Evolutionary conservation across 2,329 filamentous ascomycete genomes (phyloP).

Genomic region (Setomelanomma holmii): DNA sequence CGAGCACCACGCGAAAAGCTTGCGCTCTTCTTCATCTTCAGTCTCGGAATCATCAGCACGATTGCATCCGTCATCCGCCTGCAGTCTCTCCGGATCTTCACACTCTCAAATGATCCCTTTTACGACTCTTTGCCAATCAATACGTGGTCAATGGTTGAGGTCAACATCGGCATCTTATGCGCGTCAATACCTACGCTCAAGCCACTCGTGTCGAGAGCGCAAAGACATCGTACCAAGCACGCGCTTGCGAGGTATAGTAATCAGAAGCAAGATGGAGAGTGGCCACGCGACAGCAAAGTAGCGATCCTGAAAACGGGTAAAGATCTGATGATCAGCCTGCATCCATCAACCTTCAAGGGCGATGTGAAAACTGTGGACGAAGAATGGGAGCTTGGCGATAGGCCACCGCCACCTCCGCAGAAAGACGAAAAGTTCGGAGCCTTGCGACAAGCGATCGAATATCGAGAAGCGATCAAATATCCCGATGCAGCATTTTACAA

Average conservation of each 20-base stretch:
- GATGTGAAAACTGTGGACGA: conserved; percentile 10
- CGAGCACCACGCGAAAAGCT: conserved; percentile 83
- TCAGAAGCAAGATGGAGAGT: conserved; percentile 1
- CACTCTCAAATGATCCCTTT: conserved; percentile 56
- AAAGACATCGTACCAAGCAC: conserved; percentile 23
- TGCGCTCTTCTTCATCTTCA: conserved; percentile 82
- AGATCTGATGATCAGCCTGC: conserved; percentile 20
- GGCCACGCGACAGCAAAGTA: conserved; percentile 7
- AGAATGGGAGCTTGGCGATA: conserved; percentile 13
- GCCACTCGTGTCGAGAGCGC: conserved; percentile 61
- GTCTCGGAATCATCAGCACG: conserved; percentile 85
- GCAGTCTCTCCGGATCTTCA: conserved; percentile 47
- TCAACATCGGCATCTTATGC: conserved; percentile 88
- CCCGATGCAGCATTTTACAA: conserved; percentile 14
- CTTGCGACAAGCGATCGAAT: neutral
- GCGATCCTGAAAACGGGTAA: conserved; percentile 16
- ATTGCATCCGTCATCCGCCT: conserved; percentile 75
- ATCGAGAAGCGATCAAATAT: conserved; percentile 3
- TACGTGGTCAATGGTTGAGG: conserved; percentile 91
- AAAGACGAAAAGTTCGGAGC: conserved; percentile 19
- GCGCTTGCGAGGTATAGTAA: conserved; percentile 9
- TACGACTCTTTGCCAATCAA: conserved; percentile 80
- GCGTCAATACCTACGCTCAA: conserved; percentile 88
- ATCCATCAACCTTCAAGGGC: conserved; percentile 9
- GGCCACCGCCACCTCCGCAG: conserved; percentile 26